These are phyloP conservation scores for Parmelia sp. DNA, from an alignment of 495 filamentous ascomycete species.

Conservation along the genomic window DNA sequence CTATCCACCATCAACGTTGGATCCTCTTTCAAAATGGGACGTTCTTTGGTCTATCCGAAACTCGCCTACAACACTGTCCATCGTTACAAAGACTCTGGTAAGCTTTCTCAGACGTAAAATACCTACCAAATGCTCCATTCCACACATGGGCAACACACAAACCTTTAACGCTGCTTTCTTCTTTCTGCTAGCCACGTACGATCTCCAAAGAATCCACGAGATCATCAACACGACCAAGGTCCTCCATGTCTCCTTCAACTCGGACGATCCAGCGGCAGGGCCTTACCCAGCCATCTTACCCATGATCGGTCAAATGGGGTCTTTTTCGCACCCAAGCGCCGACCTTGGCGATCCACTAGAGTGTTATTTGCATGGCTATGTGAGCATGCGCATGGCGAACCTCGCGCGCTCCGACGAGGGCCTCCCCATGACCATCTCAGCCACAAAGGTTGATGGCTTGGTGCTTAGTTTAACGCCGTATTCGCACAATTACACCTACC, in stretches of 20 bases:
- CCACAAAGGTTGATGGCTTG: slow-evolving; percentile 64
- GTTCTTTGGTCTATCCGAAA: slow-evolving; percentile 12
- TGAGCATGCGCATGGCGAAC: slow-evolving; percentile 69
- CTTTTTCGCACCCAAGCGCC: slow-evolving; percentile 56
- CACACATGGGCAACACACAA: neutral
- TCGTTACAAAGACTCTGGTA: neutral
- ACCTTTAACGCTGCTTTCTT: neutral
- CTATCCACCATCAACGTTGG: too few relatives aligned
- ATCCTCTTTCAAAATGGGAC: slow-evolving; percentile 17
- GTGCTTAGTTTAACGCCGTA: slow-evolving; percentile 69
- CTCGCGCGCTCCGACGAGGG: slow-evolving; percentile 46
- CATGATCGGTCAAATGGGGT: slow-evolving; percentile 79
- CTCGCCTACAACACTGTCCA: neutral
- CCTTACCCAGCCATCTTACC: slow-evolving; percentile 72
- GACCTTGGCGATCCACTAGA: slow-evolving; percentile 56
- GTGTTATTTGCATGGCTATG: slow-evolving; percentile 80
- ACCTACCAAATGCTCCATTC: neutral
- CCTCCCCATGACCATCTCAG: slow-evolving; percentile 55
- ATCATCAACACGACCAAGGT: slow-evolving; percentile 74
- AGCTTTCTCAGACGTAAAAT: neutral
- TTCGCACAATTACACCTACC: slow-evolving; percentile 79
- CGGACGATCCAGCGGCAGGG: slow-evolving; percentile 44
- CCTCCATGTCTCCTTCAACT: slow-evolving; percentile 73
- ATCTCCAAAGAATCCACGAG: slow-evolving; percentile 63
- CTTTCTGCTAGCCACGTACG: slow-evolving; percentile 55